phyloP scores from a whole-genome alignment of 2,329 filamentous ascomycete genomes.

The Epicoccum sorghinum region DNA sequence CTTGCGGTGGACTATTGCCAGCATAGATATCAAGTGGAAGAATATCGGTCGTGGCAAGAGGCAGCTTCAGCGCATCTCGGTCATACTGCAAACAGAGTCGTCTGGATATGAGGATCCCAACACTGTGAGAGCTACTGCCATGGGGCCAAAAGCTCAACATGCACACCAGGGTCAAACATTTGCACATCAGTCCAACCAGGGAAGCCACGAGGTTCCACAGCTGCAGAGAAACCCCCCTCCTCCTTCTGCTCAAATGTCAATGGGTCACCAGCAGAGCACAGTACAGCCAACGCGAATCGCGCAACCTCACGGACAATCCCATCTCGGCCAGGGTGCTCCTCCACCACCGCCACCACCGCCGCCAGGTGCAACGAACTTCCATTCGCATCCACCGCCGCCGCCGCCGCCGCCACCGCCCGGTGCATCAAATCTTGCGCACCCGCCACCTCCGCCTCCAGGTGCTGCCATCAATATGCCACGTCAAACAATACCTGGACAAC shows the following conservation, averaged over 20 bases:
- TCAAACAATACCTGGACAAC: slow-evolving; percentile 7
- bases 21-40: slow-evolving; percentile 34
- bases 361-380: background rate
- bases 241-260: background rate
- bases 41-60: slow-evolving; percentile 17
- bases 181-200: slow-evolving; percentile 1
- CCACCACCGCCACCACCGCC: slow-evolving; percentile 8
- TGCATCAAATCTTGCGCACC: background rate
- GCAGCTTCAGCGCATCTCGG: slow-evolving; percentile 30
- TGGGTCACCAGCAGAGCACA: slow-evolving; percentile 2
- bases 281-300: slow-evolving; percentile 2
- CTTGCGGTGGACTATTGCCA: slow-evolving; percentile 37
- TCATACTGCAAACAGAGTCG: slow-evolving; percentile 39
- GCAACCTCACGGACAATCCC: background rate
- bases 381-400: background rate
- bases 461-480: slow-evolving; percentile 7
- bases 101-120: slow-evolving; percentile 22
- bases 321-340: slow-evolving; percentile 1
- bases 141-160: slow-evolving; percentile 10
- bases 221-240: slow-evolving; percentile 8
- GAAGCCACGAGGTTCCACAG: slow-evolving; percentile 13
- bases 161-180: slow-evolving; percentile 11
- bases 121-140: background rate
- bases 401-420: slow-evolving; percentile 7
- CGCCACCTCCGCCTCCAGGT: slow-evolving; percentile 9